These are phyloP conservation scores for Acorus gramineus DNA, from an alignment of 106 monocot genomes.

Conservation along the genomic window DNA sequence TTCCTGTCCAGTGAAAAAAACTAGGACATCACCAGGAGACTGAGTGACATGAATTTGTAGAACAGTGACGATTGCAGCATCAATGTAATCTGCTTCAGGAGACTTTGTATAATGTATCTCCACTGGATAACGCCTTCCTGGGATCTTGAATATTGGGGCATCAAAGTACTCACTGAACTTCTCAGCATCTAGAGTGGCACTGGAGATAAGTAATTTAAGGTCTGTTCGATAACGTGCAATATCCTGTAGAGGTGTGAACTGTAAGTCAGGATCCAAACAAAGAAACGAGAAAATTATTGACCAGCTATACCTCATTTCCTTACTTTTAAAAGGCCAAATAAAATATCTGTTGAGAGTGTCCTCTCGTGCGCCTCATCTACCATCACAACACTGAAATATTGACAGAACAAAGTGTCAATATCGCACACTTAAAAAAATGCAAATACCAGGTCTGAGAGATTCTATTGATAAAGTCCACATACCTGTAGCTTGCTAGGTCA, in stretches of 20 bases:
- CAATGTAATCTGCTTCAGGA: slow-evolving; percentile 76
- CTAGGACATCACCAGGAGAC: slow-evolving; percentile 70
- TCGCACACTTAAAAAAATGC: not conserved
- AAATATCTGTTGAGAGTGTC: slow-evolving; percentile 76
- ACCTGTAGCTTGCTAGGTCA: slow-evolving; percentile 90
- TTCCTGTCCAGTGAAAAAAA: slow-evolving; percentile 75
- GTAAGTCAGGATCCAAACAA: not conserved
- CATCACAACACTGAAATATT: slow-evolving; percentile 62
- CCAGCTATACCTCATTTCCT: not conserved
- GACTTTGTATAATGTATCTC: slow-evolving; percentile 72
- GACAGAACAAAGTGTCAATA: not conserved
- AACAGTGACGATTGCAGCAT: slow-evolving; percentile 71
- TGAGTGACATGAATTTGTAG: slow-evolving; percentile 77
- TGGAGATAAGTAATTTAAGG: slow-evolving; percentile 75
- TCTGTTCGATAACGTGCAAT: slow-evolving; percentile 74
- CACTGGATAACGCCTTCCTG: slow-evolving; percentile 68
- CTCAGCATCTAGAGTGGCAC: slow-evolving; percentile 89
- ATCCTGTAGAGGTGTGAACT: slow-evolving; percentile 23
- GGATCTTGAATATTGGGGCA: slow-evolving; percentile 73
- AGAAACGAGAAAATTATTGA: not conserved
- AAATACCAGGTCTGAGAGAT: not conserved
- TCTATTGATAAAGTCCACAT: not conserved
- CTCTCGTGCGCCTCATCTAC: slow-evolving; percentile 96
- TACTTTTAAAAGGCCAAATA: slow-evolving; percentile 86
- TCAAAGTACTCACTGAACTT: slow-evolving; percentile 90